phyloP scores from a whole-genome alignment of 2,329 filamentous ascomycete species.

The Phyllosticta citriasiana region DNA sequence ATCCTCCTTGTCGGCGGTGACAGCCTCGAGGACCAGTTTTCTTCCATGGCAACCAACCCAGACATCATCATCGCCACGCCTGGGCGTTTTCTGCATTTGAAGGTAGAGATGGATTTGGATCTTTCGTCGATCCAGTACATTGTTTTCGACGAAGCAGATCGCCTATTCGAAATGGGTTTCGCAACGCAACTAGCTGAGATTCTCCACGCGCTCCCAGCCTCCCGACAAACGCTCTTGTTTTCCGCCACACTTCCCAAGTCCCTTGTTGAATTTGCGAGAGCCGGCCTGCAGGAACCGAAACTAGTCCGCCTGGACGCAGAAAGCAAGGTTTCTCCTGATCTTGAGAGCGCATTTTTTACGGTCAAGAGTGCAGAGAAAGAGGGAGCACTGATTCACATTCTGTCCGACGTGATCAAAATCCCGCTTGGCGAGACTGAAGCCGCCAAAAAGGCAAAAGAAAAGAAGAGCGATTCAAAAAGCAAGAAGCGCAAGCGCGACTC shows the following conservation, averaged over 20 bases:
- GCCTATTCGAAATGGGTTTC: conserved; percentile 98
- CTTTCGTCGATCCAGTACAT: conserved; percentile 88
- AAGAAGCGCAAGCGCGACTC: conserved; percentile 66
- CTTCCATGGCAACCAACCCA: conserved; percentile 84
- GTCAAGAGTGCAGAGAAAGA: conserved; percentile 92
- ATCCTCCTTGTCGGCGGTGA: conserved; percentile 90
- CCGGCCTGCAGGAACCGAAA: conserved; percentile 83
- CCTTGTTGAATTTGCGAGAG: conserved; percentile 88
- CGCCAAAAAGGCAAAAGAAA: conserved; percentile 34
- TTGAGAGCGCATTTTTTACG: conserved; percentile 92
- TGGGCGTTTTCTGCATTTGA: conserved; percentile 89
- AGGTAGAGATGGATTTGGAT: conserved; percentile 91
- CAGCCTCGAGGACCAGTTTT: conserved; percentile 90
- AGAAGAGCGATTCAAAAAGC: conserved; percentile 50
- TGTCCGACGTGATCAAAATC: conserved; percentile 89
- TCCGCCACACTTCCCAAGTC: conserved; percentile 92
- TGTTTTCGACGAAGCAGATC: conserved; percentile 95
- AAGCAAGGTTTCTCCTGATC: conserved; percentile 88
- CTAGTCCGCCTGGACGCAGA: conserved; percentile 87
- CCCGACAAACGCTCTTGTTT: conserved; percentile 84
- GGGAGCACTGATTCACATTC: conserved; percentile 75
- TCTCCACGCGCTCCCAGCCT: conserved; percentile 72
- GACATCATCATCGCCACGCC: conserved; percentile 97
- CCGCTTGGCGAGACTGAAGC: conserved; percentile 56
- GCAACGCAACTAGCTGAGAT: conserved; percentile 89